These are phyloP conservation scores for Fusarium torulosum DNA, from an alignment of 2,329 filamentous ascomycete species.

Conservation along the genomic window DNA sequence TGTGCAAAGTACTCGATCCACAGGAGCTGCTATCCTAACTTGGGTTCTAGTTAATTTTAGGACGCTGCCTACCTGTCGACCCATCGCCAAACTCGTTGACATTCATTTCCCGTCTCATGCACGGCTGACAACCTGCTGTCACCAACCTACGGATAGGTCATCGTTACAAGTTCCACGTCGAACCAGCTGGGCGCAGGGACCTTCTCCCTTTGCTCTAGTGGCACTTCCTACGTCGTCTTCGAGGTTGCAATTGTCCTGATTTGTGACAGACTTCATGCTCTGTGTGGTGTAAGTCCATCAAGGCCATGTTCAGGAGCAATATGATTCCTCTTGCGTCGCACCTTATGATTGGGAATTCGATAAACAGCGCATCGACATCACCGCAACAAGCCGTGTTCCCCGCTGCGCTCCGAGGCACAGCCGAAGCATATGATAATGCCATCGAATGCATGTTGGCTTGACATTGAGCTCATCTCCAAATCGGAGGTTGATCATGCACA, in stretches of 20 bases:
- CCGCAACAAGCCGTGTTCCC: slow-evolving; percentile 27
- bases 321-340: slow-evolving; percentile 10
- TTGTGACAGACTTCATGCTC: slow-evolving; percentile 11
- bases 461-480: slow-evolving; percentile 14
- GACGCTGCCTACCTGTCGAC: slow-evolving; percentile 30
- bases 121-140: slow-evolving; percentile 42
- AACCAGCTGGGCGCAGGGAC: slow-evolving; percentile 20
- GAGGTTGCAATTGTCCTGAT: slow-evolving; percentile 16
- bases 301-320: slow-evolving; percentile 16
- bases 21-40: slow-evolving; percentile 25
- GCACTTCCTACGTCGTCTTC: slow-evolving; percentile 4
- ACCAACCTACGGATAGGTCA: slow-evolving; percentile 45
- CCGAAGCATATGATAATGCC: slow-evolving; percentile 43
- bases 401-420: slow-evolving; percentile 43
- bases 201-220: slow-evolving; percentile 42
- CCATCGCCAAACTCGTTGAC: slow-evolving; percentile 34
- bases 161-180: slow-evolving; percentile 34
- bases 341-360: slow-evolving; percentile 23
- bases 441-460: slow-evolving; percentile 26
- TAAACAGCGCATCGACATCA: slow-evolving; percentile 41
- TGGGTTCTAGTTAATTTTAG: slow-evolving; percentile 32
- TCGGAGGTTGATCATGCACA: slow-evolving; percentile 14
- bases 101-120: slow-evolving; percentile 46
- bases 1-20: slow-evolving; percentile 29
- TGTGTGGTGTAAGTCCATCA: slow-evolving; percentile 7